Base-by-base conservation (phyloP, 495 filamentous ascomycete genomes). In the Trichoderma orchidacearum region DNA sequence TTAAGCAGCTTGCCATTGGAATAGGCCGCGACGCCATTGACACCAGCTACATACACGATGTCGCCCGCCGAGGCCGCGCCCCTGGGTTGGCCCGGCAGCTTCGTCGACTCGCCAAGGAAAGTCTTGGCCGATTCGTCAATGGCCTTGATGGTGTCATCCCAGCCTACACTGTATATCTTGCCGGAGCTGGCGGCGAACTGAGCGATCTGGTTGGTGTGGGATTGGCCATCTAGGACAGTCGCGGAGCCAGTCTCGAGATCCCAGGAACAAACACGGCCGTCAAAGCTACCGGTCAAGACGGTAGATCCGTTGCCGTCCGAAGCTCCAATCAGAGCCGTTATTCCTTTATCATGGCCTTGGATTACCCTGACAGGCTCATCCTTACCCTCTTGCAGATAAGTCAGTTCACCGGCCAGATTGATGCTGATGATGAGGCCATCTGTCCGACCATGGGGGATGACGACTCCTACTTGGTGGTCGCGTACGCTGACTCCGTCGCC, bases 401-500 rank as follows among this genome's bases (percentile, higher is more conserved):
- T 96, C 56, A 98, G 78, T 65, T 96, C 87, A 2, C 93, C 93
- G 51, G 80, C 83, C 23, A 98, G 77, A 48, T 87, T 89, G 59
- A 97, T 71, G 71, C 87, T 94, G 68, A 98, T 88, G 50, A 98
- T 81, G 57, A 94, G 75, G 38, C 85, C 86, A 62, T 98, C 93
- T 51, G 73, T 86, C 35, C 93, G 80, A 15, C 85, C 89, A 17
- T 82, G 74, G 2, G 94, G 90, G 90, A 90, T 95, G 11, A 91
- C 86, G 25, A 98, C 90, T 27, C 93, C 91, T 34, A 97, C 89
- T 61, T 98, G 93, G 66, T 98, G 93, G 62, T 97, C 81, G 6
- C 75, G 79, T 32, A 95, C 72, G 63, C 80, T 90, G 56, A 85
- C 75, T 41, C 68, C 74, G 21, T 83, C 85, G n/a, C 90, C 92